Base-by-base conservation (phyloP, 139 green algal genomes). In the Coccomyxa sp. region DNA sequence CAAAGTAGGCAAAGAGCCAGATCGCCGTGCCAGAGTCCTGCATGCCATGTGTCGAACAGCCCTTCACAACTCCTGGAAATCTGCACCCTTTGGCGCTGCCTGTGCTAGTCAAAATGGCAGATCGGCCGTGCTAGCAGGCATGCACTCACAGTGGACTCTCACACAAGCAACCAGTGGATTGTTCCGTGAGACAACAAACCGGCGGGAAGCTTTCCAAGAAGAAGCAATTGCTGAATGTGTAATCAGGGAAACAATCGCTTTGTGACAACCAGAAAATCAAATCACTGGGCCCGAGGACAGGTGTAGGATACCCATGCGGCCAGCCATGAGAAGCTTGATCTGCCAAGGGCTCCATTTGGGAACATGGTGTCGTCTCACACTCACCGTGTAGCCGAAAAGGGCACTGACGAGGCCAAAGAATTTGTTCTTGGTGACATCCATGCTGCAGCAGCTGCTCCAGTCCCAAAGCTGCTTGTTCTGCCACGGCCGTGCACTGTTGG, bases 381-480 rank as follows among this genome's bases (percentile, higher is more conserved):
- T 23, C 38, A 87, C 84, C 27, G 77, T 80, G 88, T 91, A 92
- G 51, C 89, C 89, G 87, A 92, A 92, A 18, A 92, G 79, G 17
- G 89, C 86, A 13, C 76, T 75, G 30, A 92, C 21, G 27, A 92
- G 79, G 75, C 82, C 82, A 78, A 87, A 92, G 82, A 88, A 89
- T 18, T 83, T 23, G 77, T 92, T 90, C 58, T 77, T 83, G 51
- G 82, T 67, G 63, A 85, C 83, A 80, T 89, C 58, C 38, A 51
- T 76, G 84, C 82, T 85, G 79, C 89, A 92, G 82, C 88, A 91
- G 79, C 45, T 31, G 16, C 63, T 84, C 63, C 78, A 84, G 81
- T 92, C 77, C 89, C 89, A 92, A 15, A 90, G 58, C 18, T 82
- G 81, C 67, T 83, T 32, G 57, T 91, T 91, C 78, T 77, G 79